Conservation (phyloP, 2,329 filamentous ascomycete species). For the Grosmannia huntii region DNA sequence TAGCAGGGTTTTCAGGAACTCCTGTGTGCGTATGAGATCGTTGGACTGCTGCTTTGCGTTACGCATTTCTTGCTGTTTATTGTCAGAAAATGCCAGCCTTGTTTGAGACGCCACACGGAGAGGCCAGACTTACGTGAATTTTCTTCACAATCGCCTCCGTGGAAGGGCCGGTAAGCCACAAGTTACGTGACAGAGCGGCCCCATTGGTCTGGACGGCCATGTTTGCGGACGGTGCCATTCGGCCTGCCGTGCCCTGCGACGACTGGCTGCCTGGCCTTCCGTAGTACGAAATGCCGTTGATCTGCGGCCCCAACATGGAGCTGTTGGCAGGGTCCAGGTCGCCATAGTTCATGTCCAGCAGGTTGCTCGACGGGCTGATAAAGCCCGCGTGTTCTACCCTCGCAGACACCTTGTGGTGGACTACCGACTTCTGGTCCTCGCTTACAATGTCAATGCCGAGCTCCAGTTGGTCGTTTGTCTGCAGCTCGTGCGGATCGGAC, state of each 20-base stretch:
- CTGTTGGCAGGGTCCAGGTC: slow-evolving; percentile 75
- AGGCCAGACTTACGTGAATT: slow-evolving; percentile 52
- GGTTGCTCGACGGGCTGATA: slow-evolving; percentile 59
- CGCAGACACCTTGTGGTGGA: slow-evolving; percentile 95
- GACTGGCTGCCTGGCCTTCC: slow-evolving; percentile 56
- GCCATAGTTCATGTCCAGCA: slow-evolving; percentile 81
- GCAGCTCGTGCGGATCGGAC: slow-evolving; percentile 86
- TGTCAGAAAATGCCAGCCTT: neutral
- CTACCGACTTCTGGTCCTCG: slow-evolving; percentile 95
- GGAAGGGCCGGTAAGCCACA: slow-evolving; percentile 78
- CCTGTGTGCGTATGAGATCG: slow-evolving; percentile 69
- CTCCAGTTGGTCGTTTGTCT: slow-evolving; percentile 83
- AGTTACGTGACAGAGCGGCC: slow-evolving; percentile 64
- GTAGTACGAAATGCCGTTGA: slow-evolving; percentile 55
- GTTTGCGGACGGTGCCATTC: slow-evolving; percentile 40
- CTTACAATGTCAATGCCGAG: slow-evolving; percentile 97
- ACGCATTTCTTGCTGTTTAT: slow-evolving; percentile 68
- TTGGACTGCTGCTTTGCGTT: slow-evolving; percentile 77
- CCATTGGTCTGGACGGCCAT: slow-evolving; percentile 40
- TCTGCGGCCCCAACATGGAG: slow-evolving; percentile 52
- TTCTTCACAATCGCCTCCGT: slow-evolving; percentile 91
- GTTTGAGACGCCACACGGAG: neutral
- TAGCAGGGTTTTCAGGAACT: slow-evolving; percentile 67
- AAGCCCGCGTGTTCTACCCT: slow-evolving; percentile 93
- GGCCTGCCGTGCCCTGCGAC: slow-evolving; percentile 48